Evolutionary conservation across 441 rosid species (phyloP).

Genomic region (Dalechampia spathulata): DNA sequence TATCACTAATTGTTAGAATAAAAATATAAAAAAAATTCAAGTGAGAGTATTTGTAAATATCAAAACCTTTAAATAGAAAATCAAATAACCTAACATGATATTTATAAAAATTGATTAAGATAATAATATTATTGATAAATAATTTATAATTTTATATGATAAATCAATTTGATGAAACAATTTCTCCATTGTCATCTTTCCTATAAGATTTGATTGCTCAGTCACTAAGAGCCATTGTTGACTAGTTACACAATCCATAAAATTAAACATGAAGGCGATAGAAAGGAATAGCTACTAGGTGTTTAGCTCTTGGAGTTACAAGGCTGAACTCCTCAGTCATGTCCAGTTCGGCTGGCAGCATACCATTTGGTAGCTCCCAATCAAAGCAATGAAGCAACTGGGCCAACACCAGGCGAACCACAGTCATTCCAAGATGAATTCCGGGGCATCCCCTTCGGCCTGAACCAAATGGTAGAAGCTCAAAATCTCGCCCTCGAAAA

Average conservation of each 20-base stretch:
- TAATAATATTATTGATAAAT: no score
- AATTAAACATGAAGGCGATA: slow-evolving; percentile 29
- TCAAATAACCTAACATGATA: no score
- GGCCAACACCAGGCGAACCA: slow-evolving; percentile 36
- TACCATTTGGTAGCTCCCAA: slow-evolving; percentile 44
- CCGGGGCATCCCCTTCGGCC: slow-evolving; percentile 60
- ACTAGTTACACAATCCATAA: background rate
- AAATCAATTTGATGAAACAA: no score
- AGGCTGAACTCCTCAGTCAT: slow-evolving; percentile 45
- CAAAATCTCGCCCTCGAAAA: slow-evolving; percentile 30
- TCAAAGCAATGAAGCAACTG: slow-evolving; percentile 56
- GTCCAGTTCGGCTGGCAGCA: slow-evolving; percentile 34
- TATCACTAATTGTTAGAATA: no score
- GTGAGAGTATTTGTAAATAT: no score
- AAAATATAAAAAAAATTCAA: no score
- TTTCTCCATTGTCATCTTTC: no score
- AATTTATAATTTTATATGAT: no score
- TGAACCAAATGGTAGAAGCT: slow-evolving; percentile 38
- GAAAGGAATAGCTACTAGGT: slow-evolving; percentile 32
- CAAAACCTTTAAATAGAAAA: no score
- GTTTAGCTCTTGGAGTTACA: slow-evolving; percentile 32
- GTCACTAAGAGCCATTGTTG: no score
- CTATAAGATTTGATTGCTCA: no score
- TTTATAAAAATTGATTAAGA: no score
- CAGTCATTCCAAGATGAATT: slow-evolving; percentile 41